These are phyloP conservation scores for Erigeron philadelphicus DNA, from an alignment of 140 eudicot species.

Conservation along the genomic window DNA sequence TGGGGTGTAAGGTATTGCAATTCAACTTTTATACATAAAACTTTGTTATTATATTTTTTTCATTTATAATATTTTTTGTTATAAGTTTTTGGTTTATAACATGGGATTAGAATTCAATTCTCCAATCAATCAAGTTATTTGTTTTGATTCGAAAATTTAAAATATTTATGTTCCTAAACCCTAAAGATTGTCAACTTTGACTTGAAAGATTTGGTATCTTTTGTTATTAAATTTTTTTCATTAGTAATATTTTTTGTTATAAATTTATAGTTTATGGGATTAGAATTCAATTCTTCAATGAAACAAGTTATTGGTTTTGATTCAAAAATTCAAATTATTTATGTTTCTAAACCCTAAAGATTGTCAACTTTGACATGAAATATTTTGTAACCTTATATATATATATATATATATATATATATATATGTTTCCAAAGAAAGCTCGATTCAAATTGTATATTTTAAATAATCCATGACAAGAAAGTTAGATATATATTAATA, in stretches of 20 bases:
- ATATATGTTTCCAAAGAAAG: too few relatives aligned
- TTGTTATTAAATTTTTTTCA: too few relatives aligned
- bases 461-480: not conserved
- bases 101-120: not conserved
- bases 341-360: not conserved
- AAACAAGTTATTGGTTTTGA: too few relatives aligned
- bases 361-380: not conserved
- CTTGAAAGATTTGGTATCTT: too few relatives aligned
- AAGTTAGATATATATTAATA: constrained; percentile 1
- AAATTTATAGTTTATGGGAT: not conserved
- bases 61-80: not conserved
- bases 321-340: not conserved
- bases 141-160: constrained; percentile 1
- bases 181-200: not conserved
- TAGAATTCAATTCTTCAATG: not conserved
- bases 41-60: too few relatives aligned
- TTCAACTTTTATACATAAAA: not conserved
- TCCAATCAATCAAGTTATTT: not conserved
- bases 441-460: not conserved
- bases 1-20: constrained; percentile 84
- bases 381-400: not conserved
- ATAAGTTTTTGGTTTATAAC: not conserved
- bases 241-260: not conserved
- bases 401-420: too few relatives aligned
- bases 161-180: not conserved